Conservation (phyloP, 768 basidiomycete genomes). For the Russula compacta region DNA sequence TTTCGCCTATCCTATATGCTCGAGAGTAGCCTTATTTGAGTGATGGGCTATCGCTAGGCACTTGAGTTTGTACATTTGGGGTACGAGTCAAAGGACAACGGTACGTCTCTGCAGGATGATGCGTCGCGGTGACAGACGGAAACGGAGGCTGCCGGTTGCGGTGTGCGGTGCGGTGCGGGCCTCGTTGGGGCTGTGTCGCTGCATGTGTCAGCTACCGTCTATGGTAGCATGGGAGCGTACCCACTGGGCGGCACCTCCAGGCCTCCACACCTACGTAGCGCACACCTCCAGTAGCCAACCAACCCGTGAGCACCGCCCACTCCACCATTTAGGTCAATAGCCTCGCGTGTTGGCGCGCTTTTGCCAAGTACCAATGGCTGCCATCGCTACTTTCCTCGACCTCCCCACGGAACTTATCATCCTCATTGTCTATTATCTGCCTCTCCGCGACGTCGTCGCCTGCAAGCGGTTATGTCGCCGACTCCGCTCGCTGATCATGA, state of each 20-base stretch:
- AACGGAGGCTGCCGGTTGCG: not conserved
- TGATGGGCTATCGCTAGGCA: too few relatives aligned
- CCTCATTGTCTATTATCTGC: not conserved
- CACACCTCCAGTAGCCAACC: not conserved
- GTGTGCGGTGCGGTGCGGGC: not conserved
- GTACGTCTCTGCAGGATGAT: too few relatives aligned
- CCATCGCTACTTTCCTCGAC: not conserved
- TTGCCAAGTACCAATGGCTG: not conserved
- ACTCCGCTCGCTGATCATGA: not conserved
- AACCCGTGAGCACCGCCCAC: not conserved
- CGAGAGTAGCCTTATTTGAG: too few relatives aligned
- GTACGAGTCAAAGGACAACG: too few relatives aligned
- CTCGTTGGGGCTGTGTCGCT: not conserved
- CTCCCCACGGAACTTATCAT: slow-evolving; percentile 8
- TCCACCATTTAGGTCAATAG: not conserved
- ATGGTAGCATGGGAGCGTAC: not conserved
- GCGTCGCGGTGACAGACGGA: not conserved
- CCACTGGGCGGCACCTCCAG: too few relatives aligned
- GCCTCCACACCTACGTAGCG: not conserved
- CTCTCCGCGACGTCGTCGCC: slow-evolving; percentile 4
- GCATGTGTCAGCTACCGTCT: not conserved
- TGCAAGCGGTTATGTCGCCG: slow-evolving; percentile 10
- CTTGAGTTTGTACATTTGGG: too few relatives aligned
- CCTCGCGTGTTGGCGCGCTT: not conserved
- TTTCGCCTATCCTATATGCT: too few relatives aligned